Conservation (phyloP, 2,329 filamentous ascomycete genomes). For the Trichoderma simmonsii region DNA sequence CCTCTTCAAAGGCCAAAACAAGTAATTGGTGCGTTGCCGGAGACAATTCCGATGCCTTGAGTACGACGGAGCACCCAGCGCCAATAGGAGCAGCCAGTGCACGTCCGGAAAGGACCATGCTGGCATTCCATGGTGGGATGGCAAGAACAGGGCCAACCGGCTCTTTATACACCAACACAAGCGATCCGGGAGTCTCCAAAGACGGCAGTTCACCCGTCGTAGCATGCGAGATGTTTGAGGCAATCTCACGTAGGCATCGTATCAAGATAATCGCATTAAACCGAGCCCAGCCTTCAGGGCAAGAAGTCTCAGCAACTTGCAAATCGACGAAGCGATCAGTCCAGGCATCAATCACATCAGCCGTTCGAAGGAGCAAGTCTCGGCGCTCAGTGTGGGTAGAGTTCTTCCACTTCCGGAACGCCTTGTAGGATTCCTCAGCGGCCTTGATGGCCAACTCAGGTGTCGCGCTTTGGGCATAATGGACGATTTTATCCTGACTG, state of each 20-base stretch:
- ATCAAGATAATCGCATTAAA: slow-evolving; percentile 38
- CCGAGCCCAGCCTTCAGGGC: slow-evolving; percentile 36
- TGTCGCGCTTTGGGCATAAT: slow-evolving; percentile 36
- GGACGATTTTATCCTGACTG: background rate
- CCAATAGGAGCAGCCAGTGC: background rate
- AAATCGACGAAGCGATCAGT: slow-evolving; percentile 59
- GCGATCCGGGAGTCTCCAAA: background rate
- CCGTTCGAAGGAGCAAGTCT: slow-evolving; percentile 67
- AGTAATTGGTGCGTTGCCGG: slow-evolving; percentile 34
- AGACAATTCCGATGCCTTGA: slow-evolving; percentile 34
- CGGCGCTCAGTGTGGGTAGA: slow-evolving; percentile 59
- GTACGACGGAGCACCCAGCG: slow-evolving; percentile 21
- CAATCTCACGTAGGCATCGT: slow-evolving; percentile 42
- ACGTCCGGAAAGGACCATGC: background rate
- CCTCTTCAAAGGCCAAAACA: slow-evolving; percentile 36
- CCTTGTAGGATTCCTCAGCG: slow-evolving; percentile 54
- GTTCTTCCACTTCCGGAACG: slow-evolving; percentile 67
- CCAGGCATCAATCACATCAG: slow-evolving; percentile 59
- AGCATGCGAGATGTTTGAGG: slow-evolving; percentile 36
- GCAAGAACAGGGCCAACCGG: slow-evolving; percentile 75
- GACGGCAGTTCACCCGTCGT: slow-evolving; percentile 2
- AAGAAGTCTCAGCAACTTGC: slow-evolving; percentile 52
- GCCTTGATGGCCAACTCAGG: slow-evolving; percentile 54
- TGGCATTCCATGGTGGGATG: slow-evolving; percentile 65
- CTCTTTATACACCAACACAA: slow-evolving; percentile 48